phyloP scores from a whole-genome alignment of 2,329 filamentous ascomycete species.

The Microcera coccophila region DNA sequence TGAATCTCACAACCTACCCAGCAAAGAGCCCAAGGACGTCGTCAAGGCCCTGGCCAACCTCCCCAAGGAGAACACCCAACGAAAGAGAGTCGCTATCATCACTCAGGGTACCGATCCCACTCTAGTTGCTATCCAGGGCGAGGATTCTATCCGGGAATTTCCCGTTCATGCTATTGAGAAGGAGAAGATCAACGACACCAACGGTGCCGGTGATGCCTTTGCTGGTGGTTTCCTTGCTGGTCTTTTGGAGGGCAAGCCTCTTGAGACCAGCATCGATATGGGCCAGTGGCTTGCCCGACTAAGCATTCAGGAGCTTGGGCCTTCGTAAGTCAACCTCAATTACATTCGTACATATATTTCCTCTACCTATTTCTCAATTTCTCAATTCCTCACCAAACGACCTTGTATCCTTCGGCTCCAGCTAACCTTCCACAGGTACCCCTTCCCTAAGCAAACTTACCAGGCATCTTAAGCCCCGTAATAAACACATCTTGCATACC shows the following conservation, averaged over 20 bases:
- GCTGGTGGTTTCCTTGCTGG: slow-evolving; percentile 91
- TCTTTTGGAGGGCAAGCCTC: slow-evolving; percentile 75
- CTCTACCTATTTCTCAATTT: slow-evolving; percentile 11
- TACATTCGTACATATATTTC: slow-evolving; percentile 14
- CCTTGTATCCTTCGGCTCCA: slow-evolving; percentile 10
- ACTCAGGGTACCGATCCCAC: slow-evolving; percentile 94
- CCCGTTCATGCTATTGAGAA: slow-evolving; percentile 74
- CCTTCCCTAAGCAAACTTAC: slow-evolving; percentile 78
- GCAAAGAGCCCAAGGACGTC: slow-evolving; percentile 77
- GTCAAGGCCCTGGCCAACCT: slow-evolving; percentile 80
- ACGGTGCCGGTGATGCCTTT: slow-evolving; percentile 94
- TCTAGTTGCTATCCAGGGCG: slow-evolving; percentile 72
- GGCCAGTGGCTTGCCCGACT: slow-evolving; percentile 94
- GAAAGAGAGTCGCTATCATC: slow-evolving; percentile 82
- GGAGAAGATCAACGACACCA: slow-evolving; percentile 88
- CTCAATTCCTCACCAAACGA: slow-evolving; percentile 6
- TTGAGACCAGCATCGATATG: slow-evolving; percentile 79
- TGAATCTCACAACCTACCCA: slow-evolving; percentile 70
- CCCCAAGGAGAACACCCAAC: slow-evolving; percentile 85
- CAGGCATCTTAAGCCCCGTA: slow-evolving; percentile 39
- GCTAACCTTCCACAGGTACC: slow-evolving; percentile 55
- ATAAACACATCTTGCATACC: slow-evolving; percentile 25
- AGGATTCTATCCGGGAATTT: slow-evolving; percentile 69
- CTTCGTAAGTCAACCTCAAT: slow-evolving; percentile 67
- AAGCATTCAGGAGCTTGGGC: slow-evolving; percentile 91